phyloP scores from a whole-genome alignment of 176 grass and related monocot genomes.

The Aegilops speltoides region DNA sequence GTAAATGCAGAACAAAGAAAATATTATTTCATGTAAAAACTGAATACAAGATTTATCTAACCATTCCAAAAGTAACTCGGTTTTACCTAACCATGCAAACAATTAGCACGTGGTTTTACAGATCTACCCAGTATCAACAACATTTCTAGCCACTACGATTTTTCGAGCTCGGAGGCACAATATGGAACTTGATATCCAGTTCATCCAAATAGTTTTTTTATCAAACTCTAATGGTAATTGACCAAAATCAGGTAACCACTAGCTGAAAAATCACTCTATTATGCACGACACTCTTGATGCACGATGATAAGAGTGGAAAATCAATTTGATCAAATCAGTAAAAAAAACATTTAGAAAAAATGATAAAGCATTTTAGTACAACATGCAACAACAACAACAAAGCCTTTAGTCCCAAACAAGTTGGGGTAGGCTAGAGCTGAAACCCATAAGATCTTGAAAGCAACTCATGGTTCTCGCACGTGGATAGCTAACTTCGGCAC shows the following conservation, averaged over 20 bases:
- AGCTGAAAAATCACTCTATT: not conserved
- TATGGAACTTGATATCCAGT: not conserved
- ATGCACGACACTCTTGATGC: constrained; percentile 9
- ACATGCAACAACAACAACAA: not conserved
- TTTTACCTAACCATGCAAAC: not conserved
- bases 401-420: too few species aligned
- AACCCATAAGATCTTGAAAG: too few species aligned
- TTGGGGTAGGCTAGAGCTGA: too few species aligned
- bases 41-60: not conserved
- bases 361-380: not conserved
- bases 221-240: not conserved
- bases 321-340: not conserved
- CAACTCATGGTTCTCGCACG: too few species aligned
- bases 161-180: not conserved
- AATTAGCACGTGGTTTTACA: not conserved
- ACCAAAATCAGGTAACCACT: not conserved
- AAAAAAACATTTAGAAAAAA: not conserved
- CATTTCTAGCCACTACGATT: not conserved
- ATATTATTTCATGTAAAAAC: not conserved
- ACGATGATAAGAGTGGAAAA: constrained; percentile 7
- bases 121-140: not conserved
- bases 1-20: not conserved
- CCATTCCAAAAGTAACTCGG: too few species aligned
- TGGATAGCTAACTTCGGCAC: too few species aligned
- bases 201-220: not conserved